These are phyloP conservation scores for Stephania cephalantha DNA, from an alignment of 164 flowering plant species.

Conservation along the genomic window DNA sequence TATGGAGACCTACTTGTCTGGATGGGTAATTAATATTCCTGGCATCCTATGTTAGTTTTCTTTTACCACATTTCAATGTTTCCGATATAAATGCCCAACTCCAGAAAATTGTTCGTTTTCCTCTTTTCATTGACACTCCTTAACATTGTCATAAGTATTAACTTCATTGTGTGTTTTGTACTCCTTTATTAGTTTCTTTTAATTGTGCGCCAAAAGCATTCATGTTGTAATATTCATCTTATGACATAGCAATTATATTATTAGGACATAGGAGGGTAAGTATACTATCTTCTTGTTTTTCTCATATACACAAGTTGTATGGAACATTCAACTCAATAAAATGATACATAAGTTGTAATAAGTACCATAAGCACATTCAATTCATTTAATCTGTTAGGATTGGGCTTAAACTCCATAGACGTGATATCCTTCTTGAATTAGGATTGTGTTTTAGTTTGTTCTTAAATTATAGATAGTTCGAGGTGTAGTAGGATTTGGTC, in stretches of 20 bases:
- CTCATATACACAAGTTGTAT: neutral
- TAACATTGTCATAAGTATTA: neutral
- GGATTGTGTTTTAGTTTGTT: too few species aligned
- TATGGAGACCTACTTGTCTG: conserved; percentile 93
- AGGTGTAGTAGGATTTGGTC: too few species aligned
- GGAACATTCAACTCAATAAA: neutral
- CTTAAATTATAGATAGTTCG: too few species aligned
- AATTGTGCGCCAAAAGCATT: neutral
- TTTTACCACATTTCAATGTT: neutral
- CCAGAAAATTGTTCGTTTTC: neutral
- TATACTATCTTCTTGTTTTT: neutral
- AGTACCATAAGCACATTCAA: neutral
- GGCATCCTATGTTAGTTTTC: neutral
- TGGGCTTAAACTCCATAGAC: too few species aligned
- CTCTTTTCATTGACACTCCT: neutral
- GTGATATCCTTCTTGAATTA: too few species aligned
- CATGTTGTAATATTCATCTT: neutral
- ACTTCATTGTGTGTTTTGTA: neutral
- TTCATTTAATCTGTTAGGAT: neutral
- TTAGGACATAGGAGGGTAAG: neutral
- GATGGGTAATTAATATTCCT: conserved; percentile 63
- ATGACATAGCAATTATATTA: neutral
- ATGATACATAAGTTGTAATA: neutral
- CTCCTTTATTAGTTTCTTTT: neutral
- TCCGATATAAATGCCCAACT: neutral